Evolutionary conservation across 148 eudicot genomes (phyloP).

Genomic region (Fagopyrum esculentum): DNA sequence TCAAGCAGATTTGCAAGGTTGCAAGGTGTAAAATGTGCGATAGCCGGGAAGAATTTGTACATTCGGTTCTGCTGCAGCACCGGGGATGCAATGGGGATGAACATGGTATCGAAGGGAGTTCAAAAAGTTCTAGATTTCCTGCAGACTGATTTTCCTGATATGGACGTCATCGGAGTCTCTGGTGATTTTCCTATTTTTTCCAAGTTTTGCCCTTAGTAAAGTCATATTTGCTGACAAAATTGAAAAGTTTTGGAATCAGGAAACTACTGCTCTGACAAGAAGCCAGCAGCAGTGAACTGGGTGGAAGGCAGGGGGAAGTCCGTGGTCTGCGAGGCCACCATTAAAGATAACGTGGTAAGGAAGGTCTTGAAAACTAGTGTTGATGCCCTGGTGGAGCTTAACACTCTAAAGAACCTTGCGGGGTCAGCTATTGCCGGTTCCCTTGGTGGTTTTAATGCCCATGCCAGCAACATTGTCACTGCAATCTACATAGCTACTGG

Average conservation of each 20-base stretch:
- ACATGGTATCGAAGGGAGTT: slow-evolving; percentile 44
- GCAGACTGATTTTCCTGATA: slow-evolving; percentile 31
- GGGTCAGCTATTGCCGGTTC: slow-evolving; percentile 63
- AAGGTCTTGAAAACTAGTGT: slow-evolving; percentile 43
- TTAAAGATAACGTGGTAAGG: slow-evolving; percentile 42
- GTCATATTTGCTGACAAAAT: neutral
- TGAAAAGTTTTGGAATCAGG: slow-evolving; percentile 21
- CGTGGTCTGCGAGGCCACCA: slow-evolving; percentile 54
- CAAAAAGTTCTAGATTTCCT: slow-evolving; percentile 35
- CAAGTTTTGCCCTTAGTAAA: neutral
- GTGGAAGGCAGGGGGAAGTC: slow-evolving; percentile 62
- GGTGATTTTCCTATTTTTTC: slow-evolving; percentile 15
- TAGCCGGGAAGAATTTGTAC: slow-evolving; percentile 36
- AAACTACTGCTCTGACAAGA: slow-evolving; percentile 60
- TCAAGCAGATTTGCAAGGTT: slow-evolving; percentile 40
- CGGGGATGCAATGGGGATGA: slow-evolving; percentile 45
- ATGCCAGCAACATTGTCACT: slow-evolving; percentile 53
- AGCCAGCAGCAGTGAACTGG: slow-evolving; percentile 64
- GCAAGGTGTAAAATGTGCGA: slow-evolving; percentile 26
- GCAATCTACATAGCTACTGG: slow-evolving; percentile 60
- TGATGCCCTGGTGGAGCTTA: slow-evolving; percentile 47
- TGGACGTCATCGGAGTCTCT: slow-evolving; percentile 39
- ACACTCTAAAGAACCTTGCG: slow-evolving; percentile 50
- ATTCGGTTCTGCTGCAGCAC: slow-evolving; percentile 29
- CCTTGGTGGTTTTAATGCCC: slow-evolving; percentile 59